Evolutionary conservation across 257 asterid species (phyloP), one percentile per base, ranked within the genome.

Genomic region (Fraxinus anomala): DNA sequence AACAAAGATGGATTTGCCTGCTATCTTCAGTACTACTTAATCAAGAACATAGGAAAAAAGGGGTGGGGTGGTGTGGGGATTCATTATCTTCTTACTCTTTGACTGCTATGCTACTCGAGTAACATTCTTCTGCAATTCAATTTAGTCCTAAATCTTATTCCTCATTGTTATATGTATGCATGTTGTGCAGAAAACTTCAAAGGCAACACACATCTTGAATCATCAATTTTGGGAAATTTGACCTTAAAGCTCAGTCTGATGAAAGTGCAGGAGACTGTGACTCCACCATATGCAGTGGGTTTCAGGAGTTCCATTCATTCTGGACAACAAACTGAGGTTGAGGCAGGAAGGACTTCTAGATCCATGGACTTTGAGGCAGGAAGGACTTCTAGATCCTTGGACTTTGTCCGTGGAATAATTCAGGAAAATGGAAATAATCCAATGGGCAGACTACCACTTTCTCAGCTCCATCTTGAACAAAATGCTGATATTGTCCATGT

Each of bases 401-500:
- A 34, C 37, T 34, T 67, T 63, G 17, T 42, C 49, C 49, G 4
- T 2, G 49, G 5, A 42, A 11, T 49, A 21, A 54, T 72, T 65
- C 76, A 17, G 9, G 85, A 82, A 6, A 68, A 82, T 47, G 75
- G 77, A 9, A 6, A 2, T 28, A 47, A 34, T 70, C 5, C 17
- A 2, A 69, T 26, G 7, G 73, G 76, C 33, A 80, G 83, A 34
- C 26, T 42, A 47, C 74, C 77, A 34, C 16, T 31, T 47, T 17
- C 79, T 13, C 87, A 63, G 54, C 33, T 75, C 40, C 86, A 69
- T 28, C 30, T 86, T 0, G 99, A 96, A 87, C 56, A 90, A 21
- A 89, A 93, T 87, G 92, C 96, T 59, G 99, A 93, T 83, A 73
- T 93, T 19, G 94, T 96, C 69, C 99, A 93, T 82, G 90, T 95